These are phyloP conservation scores for Aegilops tauschii DNA, from an alignment of 176 grass and related monocot genomes.

Conservation along the genomic window DNA sequence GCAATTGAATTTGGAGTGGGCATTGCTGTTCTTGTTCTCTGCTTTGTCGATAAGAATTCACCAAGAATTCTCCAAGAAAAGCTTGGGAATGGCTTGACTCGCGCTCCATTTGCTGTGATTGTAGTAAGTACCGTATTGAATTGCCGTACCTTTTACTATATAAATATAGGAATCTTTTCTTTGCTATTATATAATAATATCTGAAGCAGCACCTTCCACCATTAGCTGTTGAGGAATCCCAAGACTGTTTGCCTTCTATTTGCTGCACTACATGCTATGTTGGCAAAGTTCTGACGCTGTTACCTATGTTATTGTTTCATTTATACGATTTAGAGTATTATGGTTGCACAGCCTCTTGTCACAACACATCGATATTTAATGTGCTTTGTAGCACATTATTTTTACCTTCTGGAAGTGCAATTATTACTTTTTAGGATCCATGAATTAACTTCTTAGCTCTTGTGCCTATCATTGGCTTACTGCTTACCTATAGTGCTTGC, in stretches of 20 bases:
- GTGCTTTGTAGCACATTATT: neutral
- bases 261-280: neutral
- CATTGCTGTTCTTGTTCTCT: slow-evolving; percentile 79
- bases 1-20: slow-evolving; percentile 88
- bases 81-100: slow-evolving; percentile 92
- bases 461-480: neutral
- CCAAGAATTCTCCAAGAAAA: slow-evolving; percentile 69
- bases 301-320: neutral
- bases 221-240: neutral
- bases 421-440: slow-evolving; percentile 12
- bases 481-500: neutral
- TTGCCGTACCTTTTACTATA: neutral
- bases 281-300: neutral
- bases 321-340: neutral
- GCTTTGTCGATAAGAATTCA: slow-evolving; percentile 72
- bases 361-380: neutral
- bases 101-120: slow-evolving; percentile 79
- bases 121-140: slow-evolving; percentile 65
- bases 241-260: neutral
- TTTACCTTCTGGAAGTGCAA: neutral
- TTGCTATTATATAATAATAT: neutral
- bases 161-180: neutral
- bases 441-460: slow-evolving; percentile 10
- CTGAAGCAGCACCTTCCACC: slow-evolving; percentile 23
- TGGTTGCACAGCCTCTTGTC: neutral